A percentile compares a stretch with the other conserved stretches of the same genome.
Evolutionary conservation across 2,329 filamentous ascomycete species (phyloP).

Genomic region (Colletotrichum siamense): DNA sequence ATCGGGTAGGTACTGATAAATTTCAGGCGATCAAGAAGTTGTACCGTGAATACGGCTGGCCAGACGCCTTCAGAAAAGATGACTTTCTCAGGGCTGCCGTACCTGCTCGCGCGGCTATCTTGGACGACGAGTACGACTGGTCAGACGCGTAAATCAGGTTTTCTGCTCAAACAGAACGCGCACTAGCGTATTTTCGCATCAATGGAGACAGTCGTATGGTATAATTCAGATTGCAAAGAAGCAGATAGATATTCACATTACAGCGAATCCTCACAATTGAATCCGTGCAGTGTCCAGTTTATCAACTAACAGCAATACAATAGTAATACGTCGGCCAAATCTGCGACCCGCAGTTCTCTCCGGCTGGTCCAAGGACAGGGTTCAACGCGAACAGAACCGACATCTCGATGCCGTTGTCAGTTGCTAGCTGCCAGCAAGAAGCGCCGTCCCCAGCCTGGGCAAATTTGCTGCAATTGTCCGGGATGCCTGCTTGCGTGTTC

Average conservation of each 20-base stretch:
- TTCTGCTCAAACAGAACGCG: background rate
- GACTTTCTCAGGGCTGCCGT: slow-evolving; percentile 4
- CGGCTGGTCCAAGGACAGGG: slow-evolving; percentile 14
- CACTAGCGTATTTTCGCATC: background rate
- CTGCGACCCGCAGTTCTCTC: slow-evolving; percentile 29
- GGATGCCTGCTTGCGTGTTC: background rate
- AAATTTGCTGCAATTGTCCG: slow-evolving; percentile 17
- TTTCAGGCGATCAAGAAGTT: background rate
- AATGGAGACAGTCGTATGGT: background rate
- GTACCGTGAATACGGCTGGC: slow-evolving; percentile 6
- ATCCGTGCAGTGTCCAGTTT: background rate
- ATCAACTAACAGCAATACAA: slow-evolving; percentile 22
- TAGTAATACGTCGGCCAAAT: slow-evolving; percentile 29
- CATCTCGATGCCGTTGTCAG: background rate
- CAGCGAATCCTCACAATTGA: background rate
- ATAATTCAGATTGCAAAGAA: background rate
- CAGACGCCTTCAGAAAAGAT: background rate
- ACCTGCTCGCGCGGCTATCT: background rate
- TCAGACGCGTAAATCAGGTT: background rate
- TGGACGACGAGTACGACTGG: slow-evolving; percentile 2
- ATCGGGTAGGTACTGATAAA: background rate
- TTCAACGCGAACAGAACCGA: background rate
- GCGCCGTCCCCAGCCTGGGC: background rate
- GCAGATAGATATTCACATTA: background rate
- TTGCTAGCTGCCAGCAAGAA: background rate